Evolutionary conservation across 2,329 filamentous ascomycete species (phyloP).

Genomic region (Malbranchea zuffiana): DNA sequence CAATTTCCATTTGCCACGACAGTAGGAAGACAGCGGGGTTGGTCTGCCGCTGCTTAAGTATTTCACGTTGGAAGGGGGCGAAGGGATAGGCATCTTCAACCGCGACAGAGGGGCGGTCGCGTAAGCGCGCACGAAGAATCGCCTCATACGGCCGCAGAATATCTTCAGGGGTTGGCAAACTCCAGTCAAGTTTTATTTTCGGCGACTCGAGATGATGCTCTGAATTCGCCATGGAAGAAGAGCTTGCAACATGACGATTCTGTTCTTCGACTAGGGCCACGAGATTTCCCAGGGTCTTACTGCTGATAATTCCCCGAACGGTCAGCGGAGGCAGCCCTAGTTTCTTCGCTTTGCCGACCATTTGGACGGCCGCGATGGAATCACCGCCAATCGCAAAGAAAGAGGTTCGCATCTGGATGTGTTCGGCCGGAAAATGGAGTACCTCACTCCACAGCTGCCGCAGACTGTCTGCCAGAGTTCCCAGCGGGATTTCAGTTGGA

Average conservation of each 20-base stretch:
- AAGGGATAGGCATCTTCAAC: conserved; percentile 36
- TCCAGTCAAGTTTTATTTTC: too few species aligned
- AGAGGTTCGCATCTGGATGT: conserved; percentile 24
- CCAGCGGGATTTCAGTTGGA: too few species aligned
- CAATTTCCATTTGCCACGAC: conserved; percentile 22
- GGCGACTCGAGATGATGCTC: too few species aligned
- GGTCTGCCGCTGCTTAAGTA: too few species aligned
- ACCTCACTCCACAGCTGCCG: conserved; percentile 30
- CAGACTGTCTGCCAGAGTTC: conserved; percentile 21
- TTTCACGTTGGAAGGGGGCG: conserved; percentile 29
- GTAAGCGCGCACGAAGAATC: too few species aligned
- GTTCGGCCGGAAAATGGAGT: conserved; percentile 26
- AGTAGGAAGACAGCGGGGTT: conserved; percentile 18
- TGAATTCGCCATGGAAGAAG: too few species aligned
- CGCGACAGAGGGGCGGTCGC: conserved; percentile 10
- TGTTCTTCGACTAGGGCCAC: conserved; percentile 22
- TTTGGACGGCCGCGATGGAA: conserved; percentile 10
- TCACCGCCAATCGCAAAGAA: conserved; percentile 10
- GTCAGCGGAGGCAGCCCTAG: conserved; percentile 2
- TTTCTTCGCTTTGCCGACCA: conserved; percentile 5
- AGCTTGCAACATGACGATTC: too few species aligned
- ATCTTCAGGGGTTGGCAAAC: too few species aligned
- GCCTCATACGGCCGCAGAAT: too few species aligned
- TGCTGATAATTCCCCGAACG: conserved; percentile 37
- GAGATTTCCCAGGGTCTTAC: conserved; percentile 35